Conservation (phyloP, 1,284 basidiomycete genomes). For the Tilletia indica region DNA sequence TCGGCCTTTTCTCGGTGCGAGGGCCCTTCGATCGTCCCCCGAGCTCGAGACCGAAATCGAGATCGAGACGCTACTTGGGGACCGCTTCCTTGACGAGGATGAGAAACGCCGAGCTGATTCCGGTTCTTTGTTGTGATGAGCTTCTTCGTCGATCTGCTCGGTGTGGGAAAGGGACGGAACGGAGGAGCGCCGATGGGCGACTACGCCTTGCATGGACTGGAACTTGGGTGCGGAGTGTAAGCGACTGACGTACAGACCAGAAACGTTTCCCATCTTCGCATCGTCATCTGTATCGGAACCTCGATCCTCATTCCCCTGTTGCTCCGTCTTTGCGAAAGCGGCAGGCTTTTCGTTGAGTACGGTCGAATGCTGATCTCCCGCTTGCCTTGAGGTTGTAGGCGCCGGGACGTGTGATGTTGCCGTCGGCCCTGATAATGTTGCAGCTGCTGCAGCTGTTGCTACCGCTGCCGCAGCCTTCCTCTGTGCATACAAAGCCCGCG, state of each 20-base stretch:
- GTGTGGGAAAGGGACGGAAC: not conserved
- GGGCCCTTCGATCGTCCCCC: not conserved
- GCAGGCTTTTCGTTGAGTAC: not conserved
- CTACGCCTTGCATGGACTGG: not conserved
- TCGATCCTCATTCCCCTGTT: not conserved
- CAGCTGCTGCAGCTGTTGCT: not conserved
- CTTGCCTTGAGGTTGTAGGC: no score
- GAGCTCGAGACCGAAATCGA: slow-evolving; percentile 2
- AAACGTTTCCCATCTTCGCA: not conserved
- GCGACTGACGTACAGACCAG: not conserved
- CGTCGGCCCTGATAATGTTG: not conserved
- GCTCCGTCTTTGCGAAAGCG: not conserved
- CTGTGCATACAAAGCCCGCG: slow-evolving; percentile 8
- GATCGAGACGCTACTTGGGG: not conserved
- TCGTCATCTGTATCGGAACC: not conserved
- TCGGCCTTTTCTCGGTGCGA: not conserved
- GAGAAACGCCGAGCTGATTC: not conserved
- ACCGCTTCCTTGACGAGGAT: not conserved
- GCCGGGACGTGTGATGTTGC: no score
- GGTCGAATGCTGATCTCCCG: not conserved
- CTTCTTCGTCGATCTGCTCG: not conserved
- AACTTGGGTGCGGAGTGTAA: not conserved
- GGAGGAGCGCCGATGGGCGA: not conserved
- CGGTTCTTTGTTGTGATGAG: not conserved
- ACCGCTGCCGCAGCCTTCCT: not conserved